These are phyloP conservation scores for Fusarium fracticaudum DNA, from an alignment of 2,329 filamentous ascomycete genomes.

Conservation along the genomic window DNA sequence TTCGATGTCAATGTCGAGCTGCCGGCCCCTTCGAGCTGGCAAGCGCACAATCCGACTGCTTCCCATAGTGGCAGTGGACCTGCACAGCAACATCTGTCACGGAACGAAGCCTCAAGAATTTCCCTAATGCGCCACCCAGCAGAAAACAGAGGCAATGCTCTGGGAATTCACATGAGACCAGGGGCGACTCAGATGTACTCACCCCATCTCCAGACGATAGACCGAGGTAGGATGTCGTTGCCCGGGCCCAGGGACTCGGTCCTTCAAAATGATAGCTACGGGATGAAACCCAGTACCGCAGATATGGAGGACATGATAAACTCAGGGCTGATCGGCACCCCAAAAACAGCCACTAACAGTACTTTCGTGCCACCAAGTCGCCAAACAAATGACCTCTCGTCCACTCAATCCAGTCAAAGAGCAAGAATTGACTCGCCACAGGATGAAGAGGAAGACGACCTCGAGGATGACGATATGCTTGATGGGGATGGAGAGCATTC, in stretches of 20 bases:
- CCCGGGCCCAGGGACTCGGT: conserved; percentile 7
- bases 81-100: conserved; percentile 56
- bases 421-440: conserved; percentile 50
- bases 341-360: background rate
- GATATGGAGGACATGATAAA: background rate
- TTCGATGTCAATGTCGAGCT: conserved; percentile 58
- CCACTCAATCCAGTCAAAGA: conserved; percentile 50
- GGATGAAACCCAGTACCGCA: conserved; percentile 5
- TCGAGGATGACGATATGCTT: conserved; percentile 67
- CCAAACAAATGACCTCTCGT: conserved; percentile 47
- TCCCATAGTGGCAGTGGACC: conserved; percentile 57
- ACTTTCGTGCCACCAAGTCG: conserved; percentile 42
- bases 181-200: conserved; percentile 15
- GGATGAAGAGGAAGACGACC: conserved; percentile 61
- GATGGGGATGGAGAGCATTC: conserved; percentile 51
- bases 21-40: conserved; percentile 66
- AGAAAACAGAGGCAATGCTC: conserved; percentile 52
- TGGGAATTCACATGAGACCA: conserved; percentile 76
- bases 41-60: conserved; percentile 63
- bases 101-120: conserved; percentile 41
- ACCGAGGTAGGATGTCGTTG: conserved; percentile 4
- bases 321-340: background rate
- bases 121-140: conserved; percentile 45
- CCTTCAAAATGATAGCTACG: conserved; percentile 11
- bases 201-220: background rate